phyloP scores from a whole-genome alignment of 495 filamentous ascomycete species.

The Penicillium lagena region DNA sequence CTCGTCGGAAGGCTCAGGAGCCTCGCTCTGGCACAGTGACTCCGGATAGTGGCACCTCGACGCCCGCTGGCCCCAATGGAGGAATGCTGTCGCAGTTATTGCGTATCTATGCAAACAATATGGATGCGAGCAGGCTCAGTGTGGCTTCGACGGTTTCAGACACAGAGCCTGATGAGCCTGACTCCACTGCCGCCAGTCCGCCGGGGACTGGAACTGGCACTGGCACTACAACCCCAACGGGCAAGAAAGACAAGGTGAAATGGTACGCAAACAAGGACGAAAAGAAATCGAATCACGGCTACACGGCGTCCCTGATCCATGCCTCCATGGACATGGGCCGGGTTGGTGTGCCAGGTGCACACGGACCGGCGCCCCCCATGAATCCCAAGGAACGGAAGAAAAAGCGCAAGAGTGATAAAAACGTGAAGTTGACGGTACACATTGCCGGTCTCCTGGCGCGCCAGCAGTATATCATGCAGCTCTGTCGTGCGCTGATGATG shows the following conservation, averaged over 20 bases:
- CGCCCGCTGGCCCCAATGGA: conserved; percentile 6
- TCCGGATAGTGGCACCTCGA: no score
- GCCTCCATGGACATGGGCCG: conserved; percentile 23
- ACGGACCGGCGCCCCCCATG: conserved; percentile 14
- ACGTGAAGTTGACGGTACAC: conserved; percentile 73
- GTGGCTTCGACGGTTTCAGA: conserved; percentile 12
- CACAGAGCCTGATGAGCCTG: conserved; percentile 10
- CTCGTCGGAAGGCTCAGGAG: conserved; percentile 1
- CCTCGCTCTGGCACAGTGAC: conserved; percentile 11
- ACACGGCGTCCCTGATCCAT: conserved; percentile 23
- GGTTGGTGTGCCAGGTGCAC: conserved; percentile 17
- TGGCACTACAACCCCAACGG: conserved; percentile 11
- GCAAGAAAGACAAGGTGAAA: conserved; percentile 28
- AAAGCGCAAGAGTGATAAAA: conserved; percentile 35
- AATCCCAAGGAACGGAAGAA: conserved; percentile 18
- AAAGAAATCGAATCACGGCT: conserved; percentile 13
- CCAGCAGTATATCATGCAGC: conserved; percentile 75
- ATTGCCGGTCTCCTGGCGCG: conserved; percentile 72
- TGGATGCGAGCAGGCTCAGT: conserved; percentile 18
- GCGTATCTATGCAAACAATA: conserved; percentile 22
- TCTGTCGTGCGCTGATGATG: conserved; percentile 82
- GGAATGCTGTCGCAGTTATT: conserved; percentile 21
- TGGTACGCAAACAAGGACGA: conserved; percentile 22
- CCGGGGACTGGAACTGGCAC: conserved; percentile 1
- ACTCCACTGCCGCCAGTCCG: conserved; percentile 9